Evolutionary conservation across 805 yeast species (phyloP), one percentile per base, ranked within the genome.

Genomic region (Starmerella bombicola): DNA sequence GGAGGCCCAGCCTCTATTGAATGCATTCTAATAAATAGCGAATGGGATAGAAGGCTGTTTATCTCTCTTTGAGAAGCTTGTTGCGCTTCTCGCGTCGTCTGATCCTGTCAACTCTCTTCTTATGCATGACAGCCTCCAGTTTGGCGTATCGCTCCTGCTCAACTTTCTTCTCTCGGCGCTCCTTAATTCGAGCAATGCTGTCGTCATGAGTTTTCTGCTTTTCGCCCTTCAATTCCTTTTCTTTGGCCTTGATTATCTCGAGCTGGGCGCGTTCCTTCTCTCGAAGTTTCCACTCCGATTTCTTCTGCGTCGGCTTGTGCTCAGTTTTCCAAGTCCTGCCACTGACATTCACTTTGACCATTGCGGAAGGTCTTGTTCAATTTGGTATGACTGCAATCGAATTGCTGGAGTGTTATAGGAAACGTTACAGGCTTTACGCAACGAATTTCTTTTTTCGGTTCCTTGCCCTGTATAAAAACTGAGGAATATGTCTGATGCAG

Each of bases 81-180:
- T 86, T 88, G 65, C 97, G 78, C 79, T 88, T 88, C 59, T 88
- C 98, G 57, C 80, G 77, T 67, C 80, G 78, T 65, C 80, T 78
- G 64, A 88, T 59, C 63, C 98, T 74, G 49, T 85, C 97, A 30
- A 85, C 81, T 67, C 76, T 80, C 76, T 85, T 86, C 32, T 80
- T 80, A 58, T 84, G 88, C 94, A 88, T 82, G 62, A 80, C 83
- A 42, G 73, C 70, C 10, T 94, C 91, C 57, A 88, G 59, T 56
- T 68, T 68, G 55, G 80, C 93, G 56, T 77, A 82, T 54, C 98
- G 73, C 59, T 88, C 96, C 61, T 74, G 75, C 61, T 88, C 98
- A 43, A 72, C 95, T 67, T 79, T 80, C 59, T 74, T 73, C 52
- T 77, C 85, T 56, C 80, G 72, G 61, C 81, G 77, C 51, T 78